Base-by-base conservation (phyloP, 257 asterid species). In the Asclepias syriaca region DNA sequence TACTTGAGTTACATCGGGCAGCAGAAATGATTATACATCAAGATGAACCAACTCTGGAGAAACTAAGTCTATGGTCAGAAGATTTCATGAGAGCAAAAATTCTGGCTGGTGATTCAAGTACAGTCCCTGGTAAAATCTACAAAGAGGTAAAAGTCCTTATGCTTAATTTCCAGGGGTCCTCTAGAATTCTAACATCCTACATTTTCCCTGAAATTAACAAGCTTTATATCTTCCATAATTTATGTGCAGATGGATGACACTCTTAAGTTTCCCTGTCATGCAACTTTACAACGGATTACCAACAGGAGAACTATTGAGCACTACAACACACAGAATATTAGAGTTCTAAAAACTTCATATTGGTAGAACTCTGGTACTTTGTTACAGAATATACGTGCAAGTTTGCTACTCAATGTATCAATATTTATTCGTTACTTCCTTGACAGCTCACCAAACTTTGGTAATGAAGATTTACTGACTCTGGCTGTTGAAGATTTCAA, bases 401-500 rank as follows among this genome's bases (percentile, higher is more conserved):
- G 2, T 43, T 43, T 43, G 11, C 21, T 34, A 13, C 18, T 8
- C 7, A 18, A 0, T 63, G 18, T 12, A 27, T 32, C 40, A 68
- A 68, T 68, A 15, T 4, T 69, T 64, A 27, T 75, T 60, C 55
- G 45, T 70, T 76, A 72, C 64, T 72, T 8, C 49, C 34, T 79
- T 70, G 64, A 75, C 83, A 91, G 98, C 76, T 89, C 88, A 11
- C 84, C 89, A 66, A 91, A 80, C 84, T 80, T 91, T 71, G 84
- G 89, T 75, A 84, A 84, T 83, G 74, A 81, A 82, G 97, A 94
- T 74, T 74, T 94, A 78, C 75, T 84, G 76, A 77, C 50, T 64
- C 77, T 91, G 77, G 90, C 98, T 1, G 82, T 82, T 63, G 81
- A 84, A 82, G 99, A 94, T 79, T 94, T 87, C 86, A 94, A 89